Evolutionary conservation across 805 yeast species (phyloP), one percentile per base, ranked within the genome.

Genomic region (Clavispora carvajalis): DNA sequence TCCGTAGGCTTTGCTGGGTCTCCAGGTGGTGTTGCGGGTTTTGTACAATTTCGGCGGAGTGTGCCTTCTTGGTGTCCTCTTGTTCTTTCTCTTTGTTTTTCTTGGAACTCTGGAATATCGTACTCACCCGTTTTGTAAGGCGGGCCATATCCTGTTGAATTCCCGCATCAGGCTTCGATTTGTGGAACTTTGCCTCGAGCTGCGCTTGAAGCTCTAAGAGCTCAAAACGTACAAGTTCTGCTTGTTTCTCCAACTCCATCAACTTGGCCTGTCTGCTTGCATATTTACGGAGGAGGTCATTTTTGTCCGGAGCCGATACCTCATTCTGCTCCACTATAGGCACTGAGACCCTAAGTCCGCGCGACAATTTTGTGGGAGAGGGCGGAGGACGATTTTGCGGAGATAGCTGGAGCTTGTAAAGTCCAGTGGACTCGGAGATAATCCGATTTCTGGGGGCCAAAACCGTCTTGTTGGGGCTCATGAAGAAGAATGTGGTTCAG

Each of bases 261-360:
- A 79, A 68, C 40, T 69, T 69, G 44, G 80, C 66, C 50, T 79
- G 82, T 51, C 80, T 79, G 2, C 70, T 51, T 0, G 84, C 79
- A 41, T 58, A 62, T 26, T 45, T 39, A 5, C 56, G 48, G 7
- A 61, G 38, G n/a, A 63, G 49, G 16, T 34, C 31, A 22, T 33
- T n/a, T 17, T 17, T 24, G 17, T 17, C 25, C 1, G 33, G 43
- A 39, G 28, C 33, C 22, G n/a, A 29, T 38, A 9, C 30, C 22
- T n/a, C n/a, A 13, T 25, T 19, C 25, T 11, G 28, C 17, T 24
- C 29, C 7, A 36, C 24, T 16, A 36, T 36, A 13, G 38, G 38
- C 11, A 36, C 33, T 5, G 33, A 4, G 9, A 36, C 33, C 18
- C 18, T 24, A n/a, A 36, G 33, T 36, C 38, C 38, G 13, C 28